phyloP scores from a whole-genome alignment of 2,329 filamentous ascomycete species.

The Epichloe brachyelytri region DNA sequence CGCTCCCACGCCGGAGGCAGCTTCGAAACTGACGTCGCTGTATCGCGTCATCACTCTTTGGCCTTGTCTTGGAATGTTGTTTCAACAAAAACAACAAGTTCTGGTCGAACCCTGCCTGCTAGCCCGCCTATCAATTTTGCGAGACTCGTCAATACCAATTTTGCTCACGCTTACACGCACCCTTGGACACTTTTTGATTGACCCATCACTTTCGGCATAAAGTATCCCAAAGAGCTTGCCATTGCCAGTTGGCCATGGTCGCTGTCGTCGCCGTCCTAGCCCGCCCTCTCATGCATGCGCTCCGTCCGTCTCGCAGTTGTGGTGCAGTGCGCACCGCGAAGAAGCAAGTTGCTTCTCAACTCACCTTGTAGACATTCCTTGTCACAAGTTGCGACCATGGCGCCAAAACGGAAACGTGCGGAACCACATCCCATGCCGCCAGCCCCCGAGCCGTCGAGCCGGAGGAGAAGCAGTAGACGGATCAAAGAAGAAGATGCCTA shows the following conservation, averaged over 20 bases:
- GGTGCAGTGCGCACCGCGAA: neutral
- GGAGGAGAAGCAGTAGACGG: conserved; percentile 16
- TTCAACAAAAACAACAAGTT: neutral
- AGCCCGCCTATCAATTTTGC: no score
- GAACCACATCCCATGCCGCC: conserved; percentile 8
- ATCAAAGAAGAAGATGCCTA: conserved; percentile 4
- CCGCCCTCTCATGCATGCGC: neutral
- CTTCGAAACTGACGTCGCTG: neutral
- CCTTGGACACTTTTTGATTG: neutral
- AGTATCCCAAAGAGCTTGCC: no score
- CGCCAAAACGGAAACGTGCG: conserved; percentile 25
- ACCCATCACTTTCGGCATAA: neutral
- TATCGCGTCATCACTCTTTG: neutral
- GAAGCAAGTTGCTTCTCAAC: neutral
- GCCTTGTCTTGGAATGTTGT: neutral
- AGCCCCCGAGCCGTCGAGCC: conserved; percentile 10
- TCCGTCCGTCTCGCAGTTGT: neutral
- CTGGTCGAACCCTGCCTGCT: neutral
- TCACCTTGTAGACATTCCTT: neutral
- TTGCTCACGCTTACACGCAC: neutral
- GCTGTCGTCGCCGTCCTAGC: neutral
- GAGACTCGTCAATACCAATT: neutral
- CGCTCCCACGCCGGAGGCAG: neutral
- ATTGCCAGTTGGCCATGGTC: neutral
- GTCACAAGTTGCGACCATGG: conserved; percentile 16